phyloP scores from a whole-genome alignment of 345 rosid genomes.

The Boechera retrofracta region DNA sequence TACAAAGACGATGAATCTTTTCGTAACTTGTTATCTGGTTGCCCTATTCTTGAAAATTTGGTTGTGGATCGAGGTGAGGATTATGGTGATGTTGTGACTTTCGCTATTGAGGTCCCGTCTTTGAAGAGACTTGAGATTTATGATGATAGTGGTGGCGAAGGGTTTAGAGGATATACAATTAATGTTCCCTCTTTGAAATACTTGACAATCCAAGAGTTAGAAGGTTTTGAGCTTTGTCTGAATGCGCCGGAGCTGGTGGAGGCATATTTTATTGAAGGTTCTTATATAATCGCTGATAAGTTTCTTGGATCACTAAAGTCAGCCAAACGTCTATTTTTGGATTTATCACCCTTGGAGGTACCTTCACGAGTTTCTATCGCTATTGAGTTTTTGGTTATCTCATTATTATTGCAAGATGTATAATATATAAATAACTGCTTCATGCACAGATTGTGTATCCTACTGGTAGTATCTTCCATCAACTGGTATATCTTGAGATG shows the following conservation, averaged over 20 bases:
- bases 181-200: slow-evolving; percentile 5
- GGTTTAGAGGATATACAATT: not conserved
- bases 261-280: not conserved
- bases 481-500: slow-evolving; percentile 25
- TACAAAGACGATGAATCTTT: not conserved
- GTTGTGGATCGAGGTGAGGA: not conserved
- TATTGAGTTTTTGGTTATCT: not conserved
- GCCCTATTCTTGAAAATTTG: not conserved
- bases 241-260: slow-evolving; percentile 7
- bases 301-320: not conserved
- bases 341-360: slow-evolving; percentile 25
- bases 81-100: not conserved
- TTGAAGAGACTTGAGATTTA: not conserved
- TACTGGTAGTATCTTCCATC: not conserved
- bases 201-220: not conserved
- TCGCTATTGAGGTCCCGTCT: slow-evolving; percentile 7
- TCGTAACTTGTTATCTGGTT: not conserved
- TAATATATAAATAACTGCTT: not conserved
- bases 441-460: not conserved
- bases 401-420: not conserved
- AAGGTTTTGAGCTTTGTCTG: not conserved
- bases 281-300: not conserved
- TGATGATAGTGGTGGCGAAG: not conserved
- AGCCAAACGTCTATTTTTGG: slow-evolving; percentile 2
- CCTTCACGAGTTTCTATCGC: not conserved